Conservation (phyloP, 352 stramenopile species). For the Detonula confervacea region DNA sequence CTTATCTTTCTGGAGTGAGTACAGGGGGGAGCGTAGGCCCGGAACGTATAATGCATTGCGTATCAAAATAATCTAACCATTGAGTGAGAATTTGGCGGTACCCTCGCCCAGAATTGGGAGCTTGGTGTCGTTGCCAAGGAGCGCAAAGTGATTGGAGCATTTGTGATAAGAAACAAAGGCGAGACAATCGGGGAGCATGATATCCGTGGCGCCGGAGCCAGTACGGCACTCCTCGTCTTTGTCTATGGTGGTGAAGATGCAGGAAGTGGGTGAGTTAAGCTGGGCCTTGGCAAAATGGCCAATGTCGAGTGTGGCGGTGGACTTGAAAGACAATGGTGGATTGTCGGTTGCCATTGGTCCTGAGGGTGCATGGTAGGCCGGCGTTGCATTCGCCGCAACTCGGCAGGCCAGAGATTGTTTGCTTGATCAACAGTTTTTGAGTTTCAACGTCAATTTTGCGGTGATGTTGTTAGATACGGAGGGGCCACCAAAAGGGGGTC, state of each 20-base stretch:
- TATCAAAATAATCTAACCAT: conserved; percentile 5
- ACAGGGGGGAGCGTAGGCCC: neutral
- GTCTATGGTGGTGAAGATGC: neutral
- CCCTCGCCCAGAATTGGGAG: conserved; percentile 6
- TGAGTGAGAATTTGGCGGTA: conserved; percentile 4
- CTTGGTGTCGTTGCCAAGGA: conserved; percentile 16
- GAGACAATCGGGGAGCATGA: conserved; percentile 13
- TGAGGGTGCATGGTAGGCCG: no score
- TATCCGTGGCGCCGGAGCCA: conserved; percentile 19
- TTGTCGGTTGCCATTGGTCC: no score
- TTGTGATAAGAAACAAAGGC: conserved; percentile 12
- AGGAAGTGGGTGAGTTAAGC: neutral
- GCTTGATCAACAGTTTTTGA: no score
- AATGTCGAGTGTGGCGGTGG: no score
- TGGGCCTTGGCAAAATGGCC: no score
- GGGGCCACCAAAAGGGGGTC: no score
- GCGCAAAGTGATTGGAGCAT: neutral
- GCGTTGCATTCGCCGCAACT: neutral
- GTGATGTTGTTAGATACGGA: no score
- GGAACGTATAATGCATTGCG: conserved; percentile 18
- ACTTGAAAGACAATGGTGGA: no score
- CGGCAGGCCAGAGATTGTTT: neutral
- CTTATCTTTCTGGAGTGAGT: neutral
- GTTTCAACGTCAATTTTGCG: no score
- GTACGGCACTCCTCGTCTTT: conserved; percentile 1